These are phyloP conservation scores for Tilletia indica DNA, from an alignment of 1,284 basidiomycete genomes.

Conservation along the genomic window DNA sequence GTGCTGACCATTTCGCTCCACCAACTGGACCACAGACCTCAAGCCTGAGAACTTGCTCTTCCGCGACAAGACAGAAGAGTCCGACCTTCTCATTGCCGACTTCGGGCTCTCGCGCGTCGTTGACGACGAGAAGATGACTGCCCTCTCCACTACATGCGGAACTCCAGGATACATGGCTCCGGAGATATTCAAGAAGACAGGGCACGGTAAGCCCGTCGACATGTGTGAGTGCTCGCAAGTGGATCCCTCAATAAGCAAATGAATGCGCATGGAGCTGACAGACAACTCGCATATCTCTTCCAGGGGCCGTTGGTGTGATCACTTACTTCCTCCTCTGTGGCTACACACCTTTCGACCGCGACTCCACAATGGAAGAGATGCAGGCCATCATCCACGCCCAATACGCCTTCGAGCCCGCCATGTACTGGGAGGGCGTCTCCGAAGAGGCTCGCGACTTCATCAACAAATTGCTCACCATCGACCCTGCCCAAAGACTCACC, in stretches of 20 bases:
- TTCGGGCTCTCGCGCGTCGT: slow-evolving; percentile 84
- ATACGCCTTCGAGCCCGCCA: slow-evolving; percentile 49
- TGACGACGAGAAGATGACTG: slow-evolving; percentile 82
- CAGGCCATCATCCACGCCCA: slow-evolving; percentile 54
- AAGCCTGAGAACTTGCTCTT: slow-evolving; percentile 98
- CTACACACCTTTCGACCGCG: slow-evolving; percentile 54
- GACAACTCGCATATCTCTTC: not conserved
- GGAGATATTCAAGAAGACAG: slow-evolving; percentile 90
- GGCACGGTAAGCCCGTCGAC: slow-evolving; percentile 93
- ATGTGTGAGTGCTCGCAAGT: slow-evolving; percentile 60
- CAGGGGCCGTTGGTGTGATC: slow-evolving; percentile 50
- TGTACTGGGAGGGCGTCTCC: slow-evolving; percentile 51
- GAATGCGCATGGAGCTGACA: not conserved
- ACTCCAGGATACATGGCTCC: slow-evolving; percentile 95
- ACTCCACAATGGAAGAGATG: slow-evolving; percentile 54
- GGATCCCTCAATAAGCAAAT: not conserved
- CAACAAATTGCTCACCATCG: slow-evolving; percentile 47
- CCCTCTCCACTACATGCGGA: slow-evolving; percentile 92
- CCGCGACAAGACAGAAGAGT: slow-evolving; percentile 81
- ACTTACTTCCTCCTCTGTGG: slow-evolving; percentile 55
- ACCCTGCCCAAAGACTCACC: slow-evolving; percentile 42
- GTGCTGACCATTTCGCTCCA: not conserved
- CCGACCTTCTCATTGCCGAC: slow-evolving; percentile 95
- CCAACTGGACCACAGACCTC: slow-evolving; percentile 76
- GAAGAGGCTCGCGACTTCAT: slow-evolving; percentile 51